Evolutionary conservation across 2,329 filamentous ascomycete species (phyloP), one percentile per base, ranked within the genome.

Genomic region (Beauveria brongniartii): DNA sequence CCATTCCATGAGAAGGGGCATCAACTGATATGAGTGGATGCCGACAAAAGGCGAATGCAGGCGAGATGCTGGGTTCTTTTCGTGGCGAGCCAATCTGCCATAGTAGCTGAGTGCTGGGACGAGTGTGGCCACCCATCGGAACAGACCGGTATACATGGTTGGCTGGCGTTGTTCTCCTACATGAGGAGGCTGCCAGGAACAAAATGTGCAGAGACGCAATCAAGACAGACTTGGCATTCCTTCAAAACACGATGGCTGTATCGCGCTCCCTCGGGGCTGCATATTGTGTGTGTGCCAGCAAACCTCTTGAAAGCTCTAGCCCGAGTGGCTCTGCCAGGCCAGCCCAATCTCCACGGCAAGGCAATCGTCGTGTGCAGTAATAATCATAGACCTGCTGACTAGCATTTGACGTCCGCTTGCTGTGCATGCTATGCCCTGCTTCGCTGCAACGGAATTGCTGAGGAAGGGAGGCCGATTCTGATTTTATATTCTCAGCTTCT

Each of bases 11-110:
- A 20, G 41, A 55, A 50, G 51, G 44, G 52, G 52, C 16, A 46
- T 59, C 48, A 53, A 37, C 12, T 59, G 26, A 51, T 16, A 37
- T 37, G 51, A 54, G 59, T 55, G 59, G 59, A 40, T 61, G 51
- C n/a, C 34, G 14, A 44, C 40, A 53, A 44, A 53, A 20, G 20
- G 22, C n/a, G 24, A 47, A 47, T 60, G 50, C 40, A 58, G 43
- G 26, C 55, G 12, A 43, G 14, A 41, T 41, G 30, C 44, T 48
- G 14, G 14, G 7, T 28, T 58, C 12, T n/a, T n/a, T 20, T 53
- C 8, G n/a, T 10, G 12, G 34, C 50, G 9, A 53, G 34, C 24
- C 24, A 52, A 46, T 46, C 43, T 56, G 54, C 54, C 54, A 43
- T 24, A 20, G n/a, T 22, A 48, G 55, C 55, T 48, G 43, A 37